Evolutionary conservation across 2,329 filamentous ascomycete genomes (phyloP).

Genomic region (Botrytis deweyae): DNA sequence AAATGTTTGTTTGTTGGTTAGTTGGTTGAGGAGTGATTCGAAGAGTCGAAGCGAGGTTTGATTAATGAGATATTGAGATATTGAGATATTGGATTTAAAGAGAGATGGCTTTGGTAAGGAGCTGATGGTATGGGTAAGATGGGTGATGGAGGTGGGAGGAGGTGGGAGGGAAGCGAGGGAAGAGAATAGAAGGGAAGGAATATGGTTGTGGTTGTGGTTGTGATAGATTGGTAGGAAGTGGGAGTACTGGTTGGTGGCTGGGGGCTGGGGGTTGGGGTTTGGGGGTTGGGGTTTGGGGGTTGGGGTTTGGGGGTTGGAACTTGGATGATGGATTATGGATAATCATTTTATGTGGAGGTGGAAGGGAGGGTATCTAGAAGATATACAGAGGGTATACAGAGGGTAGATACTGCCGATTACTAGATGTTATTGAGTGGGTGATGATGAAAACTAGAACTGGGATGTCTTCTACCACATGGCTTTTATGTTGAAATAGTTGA

Average conservation of each 20-base stretch:
- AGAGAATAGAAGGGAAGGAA: too few species aligned
- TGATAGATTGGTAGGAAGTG: background rate
- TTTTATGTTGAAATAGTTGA: too few species aligned
- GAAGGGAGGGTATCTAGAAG: background rate
- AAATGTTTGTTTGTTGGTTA: background rate
- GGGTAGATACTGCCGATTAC: fast-evolving
- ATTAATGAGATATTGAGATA: background rate
- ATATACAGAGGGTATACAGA: background rate
- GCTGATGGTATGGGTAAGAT: background rate
- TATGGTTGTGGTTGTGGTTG: too few species aligned
- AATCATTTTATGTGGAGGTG: too few species aligned
- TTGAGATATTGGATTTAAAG: too few species aligned
- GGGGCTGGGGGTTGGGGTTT: too few species aligned
- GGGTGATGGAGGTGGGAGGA: background rate
- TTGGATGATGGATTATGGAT: too few species aligned
- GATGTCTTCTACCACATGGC: too few species aligned
- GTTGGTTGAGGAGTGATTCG: too few species aligned
- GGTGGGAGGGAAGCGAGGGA: background rate
- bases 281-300: too few species aligned
- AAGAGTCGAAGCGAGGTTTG: fast-evolving
- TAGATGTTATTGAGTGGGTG: background rate
- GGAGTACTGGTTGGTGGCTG: background rate
- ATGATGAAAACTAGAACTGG: background rate
- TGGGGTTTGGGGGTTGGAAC: too few species aligned
- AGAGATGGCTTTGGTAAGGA: background rate